phyloP scores from a whole-genome alignment of 106 monocot species.

The Dendrobium huoshanense region DNA sequence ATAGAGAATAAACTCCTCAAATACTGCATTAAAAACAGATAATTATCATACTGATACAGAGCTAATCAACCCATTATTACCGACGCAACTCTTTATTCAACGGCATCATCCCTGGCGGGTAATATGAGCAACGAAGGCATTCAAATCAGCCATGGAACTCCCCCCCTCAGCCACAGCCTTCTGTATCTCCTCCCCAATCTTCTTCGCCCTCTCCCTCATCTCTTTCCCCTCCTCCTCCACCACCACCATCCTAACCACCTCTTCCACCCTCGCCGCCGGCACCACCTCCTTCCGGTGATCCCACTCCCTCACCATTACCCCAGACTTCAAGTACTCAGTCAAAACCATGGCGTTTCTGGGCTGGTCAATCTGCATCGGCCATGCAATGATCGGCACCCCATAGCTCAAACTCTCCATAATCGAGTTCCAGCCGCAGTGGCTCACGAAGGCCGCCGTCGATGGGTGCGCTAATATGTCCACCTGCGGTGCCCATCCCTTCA shows the following conservation, averaged over 20 bases:
- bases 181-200: constrained; percentile 2
- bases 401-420: constrained; percentile 12
- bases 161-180: background rate
- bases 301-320: constrained; percentile 10
- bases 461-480: constrained; percentile 8
- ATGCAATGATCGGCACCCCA: constrained; percentile 14
- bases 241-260: constrained; percentile 11
- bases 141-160: constrained; percentile 1
- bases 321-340: constrained; percentile 6
- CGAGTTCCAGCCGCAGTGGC: constrained; percentile 80
- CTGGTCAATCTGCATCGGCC: constrained; percentile 16
- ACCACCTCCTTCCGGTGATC: background rate
- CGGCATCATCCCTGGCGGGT: background rate
- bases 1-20: no score
- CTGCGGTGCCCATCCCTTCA: constrained; percentile 18
- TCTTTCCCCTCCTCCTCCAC: constrained; percentile 6
- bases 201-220: constrained; percentile 7
- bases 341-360: constrained; percentile 14
- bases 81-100: no score
- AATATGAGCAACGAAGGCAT: constrained; percentile 10
- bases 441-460: constrained; percentile 53
- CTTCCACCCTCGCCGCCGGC: background rate
- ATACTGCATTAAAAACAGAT: no score
- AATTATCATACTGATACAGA: no score
- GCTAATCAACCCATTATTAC: no score